These are phyloP conservation scores for Ustilago curta DNA, from an alignment of 1,284 basidiomycete species.

Conservation along the genomic window DNA sequence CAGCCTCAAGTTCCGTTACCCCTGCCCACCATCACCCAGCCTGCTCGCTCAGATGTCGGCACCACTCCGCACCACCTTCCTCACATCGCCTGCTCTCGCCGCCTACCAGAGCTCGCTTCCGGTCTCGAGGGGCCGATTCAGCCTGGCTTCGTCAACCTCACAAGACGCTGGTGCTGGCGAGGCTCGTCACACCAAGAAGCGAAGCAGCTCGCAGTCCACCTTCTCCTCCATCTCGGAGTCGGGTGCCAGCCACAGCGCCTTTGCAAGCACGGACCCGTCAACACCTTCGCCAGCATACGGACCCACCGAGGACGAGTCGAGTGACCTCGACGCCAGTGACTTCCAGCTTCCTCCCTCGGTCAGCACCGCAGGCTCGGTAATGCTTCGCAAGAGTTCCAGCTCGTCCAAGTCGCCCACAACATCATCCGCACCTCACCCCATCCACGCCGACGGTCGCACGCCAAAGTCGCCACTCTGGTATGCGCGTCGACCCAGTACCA, in stretches of 20 bases:
- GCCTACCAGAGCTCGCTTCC: conserved; percentile 58
- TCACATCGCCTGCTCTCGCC: conserved; percentile 59
- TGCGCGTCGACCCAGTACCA: conserved; percentile 55
- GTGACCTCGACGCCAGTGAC: conserved; percentile 55
- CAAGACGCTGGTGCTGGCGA: conserved; percentile 17
- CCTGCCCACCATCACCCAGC: conserved; percentile 59
- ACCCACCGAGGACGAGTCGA: conserved; percentile 52
- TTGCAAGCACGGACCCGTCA: conserved; percentile 51
- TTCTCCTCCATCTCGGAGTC: conserved; percentile 63
- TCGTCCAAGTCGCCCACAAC: conserved; percentile 22
- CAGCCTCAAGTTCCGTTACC: conserved; percentile 55
- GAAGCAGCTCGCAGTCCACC: conserved; percentile 62
- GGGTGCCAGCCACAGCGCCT: conserved; percentile 45
- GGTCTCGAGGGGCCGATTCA: conserved; percentile 32
- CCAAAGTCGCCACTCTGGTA: conserved; percentile 57
- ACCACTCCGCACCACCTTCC: conserved; percentile 39
- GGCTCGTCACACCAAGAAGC: conserved; percentile 34
- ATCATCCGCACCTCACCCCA: conserved; percentile 29
- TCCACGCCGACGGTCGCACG: conserved; percentile 32
- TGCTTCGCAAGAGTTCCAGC: conserved; percentile 49
- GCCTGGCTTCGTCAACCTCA: conserved; percentile 26
- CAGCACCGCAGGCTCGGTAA: conserved; percentile 49
- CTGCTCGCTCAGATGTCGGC: conserved; percentile 57
- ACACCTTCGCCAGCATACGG: conserved; percentile 55
- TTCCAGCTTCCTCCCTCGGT: conserved; percentile 59